Base-by-base conservation (phyloP, 331 rosid species). In the Malus hybrid region DNA sequence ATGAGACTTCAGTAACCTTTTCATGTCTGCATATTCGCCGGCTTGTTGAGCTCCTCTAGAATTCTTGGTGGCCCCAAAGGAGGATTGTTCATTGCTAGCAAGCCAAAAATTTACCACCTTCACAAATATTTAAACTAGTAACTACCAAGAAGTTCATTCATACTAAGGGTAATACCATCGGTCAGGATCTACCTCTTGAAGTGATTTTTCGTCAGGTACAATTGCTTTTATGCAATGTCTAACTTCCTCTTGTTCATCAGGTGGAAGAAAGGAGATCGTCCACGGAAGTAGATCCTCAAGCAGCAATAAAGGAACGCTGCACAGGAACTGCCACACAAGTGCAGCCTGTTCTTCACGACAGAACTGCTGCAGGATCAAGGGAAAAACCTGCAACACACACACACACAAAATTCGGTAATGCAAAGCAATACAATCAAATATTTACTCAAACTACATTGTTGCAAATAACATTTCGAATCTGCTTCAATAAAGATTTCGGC, bases 291-390 rank as follows among this genome's bases (percentile, higher is more conserved):
- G 34, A 66, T 91, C 88, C 88, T 90, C 91, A 73, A 91, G 78
- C 73, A 94, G 76, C 76, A 85, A 77, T 78, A 94, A 63, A 59
- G 98, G 98, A 75, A 94, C 86, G 80, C 90, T 90, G 72, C 93
- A 90, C 65, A 94, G 33, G 90, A 91, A 94, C 79, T 87, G 86
- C 98, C 97, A 94, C 82, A 90, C 89, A 68, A 94, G 93, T 10
- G 89, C 81, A 56, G 96, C 92, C 82, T 94, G 98, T 77, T 88
- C 95, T 74, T 78, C 69, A 0, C 80, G 56, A 42, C 92, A 89
- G 75, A 91, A 81, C 34, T 91, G 92, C 75, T 81, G 87, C 74
- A 88, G 72, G 84, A 94, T 82, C 83, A 85, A 77, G 29, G 98
- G 97, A 70, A 94, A 91, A 77, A 90, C 90, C 98, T 94, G 92